Evolutionary conservation across 345 rosid genomes (phyloP).

Genomic region (Cardamine chenopodiifolia): DNA sequence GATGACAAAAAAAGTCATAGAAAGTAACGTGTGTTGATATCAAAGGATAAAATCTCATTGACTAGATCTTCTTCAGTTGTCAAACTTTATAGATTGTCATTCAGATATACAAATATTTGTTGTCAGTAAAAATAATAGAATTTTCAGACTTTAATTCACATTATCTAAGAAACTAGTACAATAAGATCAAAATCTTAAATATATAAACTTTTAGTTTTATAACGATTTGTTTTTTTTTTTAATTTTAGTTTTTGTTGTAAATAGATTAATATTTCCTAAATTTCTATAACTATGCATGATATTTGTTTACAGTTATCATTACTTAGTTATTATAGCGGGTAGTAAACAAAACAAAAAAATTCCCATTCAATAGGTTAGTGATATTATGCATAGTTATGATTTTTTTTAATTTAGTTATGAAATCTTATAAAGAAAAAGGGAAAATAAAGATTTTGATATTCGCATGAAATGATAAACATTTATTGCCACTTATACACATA

Average conservation of each 20-base stretch:
- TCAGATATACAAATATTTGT: background rate
- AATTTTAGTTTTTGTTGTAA: background rate
- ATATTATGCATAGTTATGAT: background rate
- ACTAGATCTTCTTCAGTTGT: conserved; percentile 26
- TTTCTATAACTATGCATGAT: background rate
- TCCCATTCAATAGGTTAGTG: background rate
- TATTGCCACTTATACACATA: background rate
- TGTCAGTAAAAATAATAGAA: background rate
- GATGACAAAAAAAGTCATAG: conserved; percentile 32
- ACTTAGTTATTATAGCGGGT: background rate
- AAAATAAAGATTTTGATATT: background rate
- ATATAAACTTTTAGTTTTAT: no score
- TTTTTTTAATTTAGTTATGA: no score
- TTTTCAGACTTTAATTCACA: background rate
- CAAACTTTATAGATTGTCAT: conserved; percentile 26
- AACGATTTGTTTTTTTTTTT: background rate
- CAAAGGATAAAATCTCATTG: conserved; percentile 26
- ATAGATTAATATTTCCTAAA: background rate
- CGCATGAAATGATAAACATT: conserved; percentile 8
- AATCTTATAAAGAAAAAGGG: background rate
- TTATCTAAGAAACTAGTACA: background rate
- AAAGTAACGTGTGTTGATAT: conserved; percentile 45
- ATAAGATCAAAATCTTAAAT: background rate
- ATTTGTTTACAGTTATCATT: background rate
- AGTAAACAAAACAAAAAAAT: no score